Conservation (phyloP, 2,329 filamentous ascomycete species). For the Fusarium chaquense region DNA sequence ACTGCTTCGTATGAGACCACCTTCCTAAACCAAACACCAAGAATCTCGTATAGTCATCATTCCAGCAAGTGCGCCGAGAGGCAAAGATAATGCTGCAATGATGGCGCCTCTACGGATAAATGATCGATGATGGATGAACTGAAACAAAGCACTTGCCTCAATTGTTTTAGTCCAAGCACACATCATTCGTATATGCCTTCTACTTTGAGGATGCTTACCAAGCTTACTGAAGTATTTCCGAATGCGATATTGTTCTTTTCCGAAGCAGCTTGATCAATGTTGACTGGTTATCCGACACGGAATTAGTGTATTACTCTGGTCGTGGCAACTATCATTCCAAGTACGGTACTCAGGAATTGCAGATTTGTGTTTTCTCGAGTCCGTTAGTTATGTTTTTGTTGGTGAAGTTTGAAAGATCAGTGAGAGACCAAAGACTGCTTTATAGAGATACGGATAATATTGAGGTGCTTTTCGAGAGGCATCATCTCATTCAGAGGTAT, state of each 20-base stretch:
- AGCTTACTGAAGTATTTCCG: neutral
- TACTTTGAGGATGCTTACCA: neutral
- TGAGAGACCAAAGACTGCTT: neutral
- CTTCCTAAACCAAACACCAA: constrained; percentile 4
- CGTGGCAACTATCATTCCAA: neutral
- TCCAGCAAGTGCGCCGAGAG: neutral
- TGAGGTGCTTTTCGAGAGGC: neutral
- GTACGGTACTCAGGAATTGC: neutral
- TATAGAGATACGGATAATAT: neutral
- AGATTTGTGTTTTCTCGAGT: neutral
- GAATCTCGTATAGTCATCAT: neutral
- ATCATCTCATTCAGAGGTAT: neutral
- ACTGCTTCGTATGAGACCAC: neutral
- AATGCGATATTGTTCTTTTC: neutral
- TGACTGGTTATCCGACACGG: neutral
- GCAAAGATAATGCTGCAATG: neutral
- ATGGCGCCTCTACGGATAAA: neutral
- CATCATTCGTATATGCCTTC: neutral
- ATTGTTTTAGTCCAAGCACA: neutral
- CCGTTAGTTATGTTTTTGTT: neutral
- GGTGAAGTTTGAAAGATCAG: neutral
- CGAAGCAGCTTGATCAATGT: neutral
- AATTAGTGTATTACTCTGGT: neutral
- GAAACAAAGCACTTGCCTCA: neutral
- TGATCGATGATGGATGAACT: neutral